Base-by-base conservation (phyloP, 2,329 filamentous ascomycete species). In the Sphaerulina vaccinii region DNA sequence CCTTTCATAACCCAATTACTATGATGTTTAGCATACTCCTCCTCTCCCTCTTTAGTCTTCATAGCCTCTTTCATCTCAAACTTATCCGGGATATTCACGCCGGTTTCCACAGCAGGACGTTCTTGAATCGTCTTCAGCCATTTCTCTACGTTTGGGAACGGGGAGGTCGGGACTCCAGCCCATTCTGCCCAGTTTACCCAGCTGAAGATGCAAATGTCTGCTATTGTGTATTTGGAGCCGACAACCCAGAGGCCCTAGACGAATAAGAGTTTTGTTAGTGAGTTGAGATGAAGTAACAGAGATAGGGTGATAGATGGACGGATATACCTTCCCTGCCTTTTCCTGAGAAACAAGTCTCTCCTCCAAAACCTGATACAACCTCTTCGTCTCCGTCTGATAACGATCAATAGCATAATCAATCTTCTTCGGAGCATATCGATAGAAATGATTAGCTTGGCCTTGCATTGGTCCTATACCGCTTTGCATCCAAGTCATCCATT, bases 391-490 rank as follows among this genome's bases (percentile, higher is more conserved):
- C 22, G 74, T 73, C 33, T 72, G 68, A 55, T 76, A 78, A n/a
- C 75, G 68, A 19, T 74, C 66, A 52, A 75, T 75, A 2, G 66
- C 73, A 53, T 75, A 76, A 44, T 70, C 62, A 19, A 75, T 75
- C 53, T 73, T 72, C 10, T 62, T 65, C 1, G 67, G 66, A 2
- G 73, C 73, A 38, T 74, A 75, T 45, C 71, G 69, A 52, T 70
- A 70, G 68, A 76, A 77, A 57, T 76, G 73, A 50, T 75, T 75
- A 8, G 74, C 73, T 66, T 76, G 74, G 23, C 73, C 73, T 57
- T 58, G 68, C 38, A 54, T 51, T 5, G 46, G 39, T 49, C 46
- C 50, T 2, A 47, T 36, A n/a, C 46, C 47, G 37, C 19, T 29
- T 68, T 75, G 73, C 63, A 75, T 72, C 63, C 73, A 77, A 60